Conservation (phyloP, 108 stramenopile species). For the Skeletonema menzelii region DNA sequence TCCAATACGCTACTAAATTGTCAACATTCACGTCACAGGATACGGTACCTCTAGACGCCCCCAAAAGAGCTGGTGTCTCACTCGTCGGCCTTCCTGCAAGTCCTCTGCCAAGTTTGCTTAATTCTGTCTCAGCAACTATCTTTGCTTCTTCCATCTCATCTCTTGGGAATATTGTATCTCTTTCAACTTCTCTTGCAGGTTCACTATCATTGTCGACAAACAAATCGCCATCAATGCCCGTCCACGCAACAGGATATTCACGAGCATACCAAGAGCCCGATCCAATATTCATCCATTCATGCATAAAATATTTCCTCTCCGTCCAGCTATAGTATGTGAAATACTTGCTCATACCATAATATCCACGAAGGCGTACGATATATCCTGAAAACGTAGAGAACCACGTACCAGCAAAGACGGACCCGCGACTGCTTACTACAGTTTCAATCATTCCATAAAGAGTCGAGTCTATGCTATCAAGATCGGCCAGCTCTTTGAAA, state of each 20-base stretch:
- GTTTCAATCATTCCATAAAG: conserved; percentile 86
- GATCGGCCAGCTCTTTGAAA: conserved; percentile 52
- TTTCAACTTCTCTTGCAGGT: not conserved
- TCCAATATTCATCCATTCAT: conserved; percentile 49
- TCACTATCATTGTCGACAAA: conserved; percentile 58
- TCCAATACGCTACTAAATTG: conserved; percentile 72
- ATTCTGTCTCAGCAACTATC: not conserved
- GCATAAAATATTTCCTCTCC: conserved; percentile 58
- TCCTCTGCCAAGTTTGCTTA: not conserved
- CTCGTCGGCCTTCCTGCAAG: conserved; percentile 14
- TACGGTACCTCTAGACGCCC: conserved; percentile 30
- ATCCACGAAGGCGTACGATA: conserved; percentile 53
- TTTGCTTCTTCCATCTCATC: conserved; percentile 10
- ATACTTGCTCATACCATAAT: conserved; percentile 68
- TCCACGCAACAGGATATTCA: conserved; percentile 75
- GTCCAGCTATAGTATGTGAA: conserved; percentile 60
- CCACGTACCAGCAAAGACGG: conserved; percentile 89
- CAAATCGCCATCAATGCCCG: conserved; percentile 70
- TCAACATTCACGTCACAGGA: conserved; percentile 58
- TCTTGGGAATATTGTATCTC: conserved; percentile 14
- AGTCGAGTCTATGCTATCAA: conserved; percentile 66
- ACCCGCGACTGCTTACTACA: conserved; percentile 74
- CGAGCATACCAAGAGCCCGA: conserved; percentile 53
- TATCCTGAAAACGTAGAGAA: conserved; percentile 91
- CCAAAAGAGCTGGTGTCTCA: conserved; percentile 12